Evolutionary conservation across 2,329 filamentous ascomycete species (phyloP), one percentile per base, ranked within the genome.

Genomic region (Phaeosphaeriaceae sp.): DNA sequence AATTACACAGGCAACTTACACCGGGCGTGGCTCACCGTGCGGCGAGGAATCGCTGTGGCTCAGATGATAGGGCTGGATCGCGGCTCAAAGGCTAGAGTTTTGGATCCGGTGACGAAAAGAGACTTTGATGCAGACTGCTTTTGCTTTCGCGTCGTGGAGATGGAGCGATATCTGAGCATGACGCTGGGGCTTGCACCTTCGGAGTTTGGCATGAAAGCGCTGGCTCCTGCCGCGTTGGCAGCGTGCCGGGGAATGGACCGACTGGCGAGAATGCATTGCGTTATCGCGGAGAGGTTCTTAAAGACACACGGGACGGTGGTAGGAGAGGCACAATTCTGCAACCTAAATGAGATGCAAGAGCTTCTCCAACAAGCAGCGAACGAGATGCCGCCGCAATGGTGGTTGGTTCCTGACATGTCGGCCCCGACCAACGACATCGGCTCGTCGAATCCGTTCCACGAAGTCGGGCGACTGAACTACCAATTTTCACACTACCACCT

Each of bases 51-150:
- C 58, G 62, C 59, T 0, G 56, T 79, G 2, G 81, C 79, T 0
- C 81, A 83, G 60, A 55, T 81, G 31, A 75, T 83, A 70, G 78
- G 76, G 0, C 53, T 83, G 2, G 72, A 82, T 56, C 75, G 70
- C 4, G 72, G 51, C 49, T 80, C 79, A 1, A 20, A 62, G 24
- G 78, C 82, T 5, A 54, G 36, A n/a, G 48, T 61, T 1, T 44
- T 67, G 4, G 64, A 70, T 4, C 48, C 47, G 2, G 20, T 40
- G 7, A 10, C 40, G 61, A 5, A 45, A 70, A 41, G 19, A n/a
- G n/a, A 13, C 4, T 20, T 48, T 48, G 10, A 42, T 40, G 36
- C 44, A 15, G 61, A 22, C 60, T 64, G 10, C 67, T 62, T 82
- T 17, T 82, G 79, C 76, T 77, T 76, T 48, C 75, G 77, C 0